Evolutionary conservation across 2,329 filamentous ascomycete species (phyloP).

Genomic region (Aspergillus ibericus): DNA sequence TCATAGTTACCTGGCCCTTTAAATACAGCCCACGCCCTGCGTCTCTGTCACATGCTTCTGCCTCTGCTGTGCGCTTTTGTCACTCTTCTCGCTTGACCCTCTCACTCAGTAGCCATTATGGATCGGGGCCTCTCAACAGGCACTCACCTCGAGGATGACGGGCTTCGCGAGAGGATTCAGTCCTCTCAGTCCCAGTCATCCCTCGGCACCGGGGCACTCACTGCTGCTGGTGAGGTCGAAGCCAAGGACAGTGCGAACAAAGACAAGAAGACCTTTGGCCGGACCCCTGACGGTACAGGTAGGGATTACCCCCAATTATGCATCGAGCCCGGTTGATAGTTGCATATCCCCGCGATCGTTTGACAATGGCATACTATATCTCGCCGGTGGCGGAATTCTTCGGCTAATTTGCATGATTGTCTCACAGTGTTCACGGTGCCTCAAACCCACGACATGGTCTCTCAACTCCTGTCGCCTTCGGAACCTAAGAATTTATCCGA

Average conservation of each 20-base stretch:
- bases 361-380: neutral
- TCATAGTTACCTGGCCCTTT: slow-evolving; percentile 13
- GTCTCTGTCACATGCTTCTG: slow-evolving; percentile 22
- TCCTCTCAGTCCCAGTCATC: slow-evolving; percentile 43
- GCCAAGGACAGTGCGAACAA: slow-evolving; percentile 51
- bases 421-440: slow-evolving; percentile 88
- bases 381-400: neutral
- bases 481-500: slow-evolving; percentile 96
- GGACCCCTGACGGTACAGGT: slow-evolving; percentile 89
- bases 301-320: slow-evolving; percentile 42
- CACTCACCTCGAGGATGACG: slow-evolving; percentile 36
- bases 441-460: slow-evolving; percentile 98
- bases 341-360: neutral
- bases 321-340: slow-evolving; percentile 4
- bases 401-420: slow-evolving; percentile 7
- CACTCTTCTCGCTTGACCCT: slow-evolving; percentile 24
- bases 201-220: slow-evolving; percentile 48
- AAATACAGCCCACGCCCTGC: slow-evolving; percentile 11
- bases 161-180: slow-evolving; percentile 51
- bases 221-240: slow-evolving; percentile 37
- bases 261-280: slow-evolving; percentile 79
- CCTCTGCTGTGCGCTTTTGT: slow-evolving; percentile 6
- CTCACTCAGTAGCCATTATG: slow-evolving; percentile 28
- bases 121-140: slow-evolving; percentile 41
- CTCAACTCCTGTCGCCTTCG: slow-evolving; percentile 88